Evolutionary conservation across 1,139 yeast species (phyloP).

Genomic region (Candida tetrigidarum): DNA sequence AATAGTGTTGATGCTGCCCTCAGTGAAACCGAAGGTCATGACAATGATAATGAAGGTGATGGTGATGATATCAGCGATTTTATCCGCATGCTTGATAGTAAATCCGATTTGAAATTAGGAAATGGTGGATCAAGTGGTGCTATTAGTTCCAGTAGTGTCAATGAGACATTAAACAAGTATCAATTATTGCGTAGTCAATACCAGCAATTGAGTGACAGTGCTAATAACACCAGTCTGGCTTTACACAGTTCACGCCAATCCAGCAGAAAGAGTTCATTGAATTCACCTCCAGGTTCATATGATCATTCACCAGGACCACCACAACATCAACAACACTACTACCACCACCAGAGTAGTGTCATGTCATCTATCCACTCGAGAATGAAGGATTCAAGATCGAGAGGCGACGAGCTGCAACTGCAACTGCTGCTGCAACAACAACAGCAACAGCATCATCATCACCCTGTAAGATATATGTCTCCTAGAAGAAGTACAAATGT

Average conservation of each 20-base stretch:
- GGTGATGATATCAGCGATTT: constrained; percentile 78
- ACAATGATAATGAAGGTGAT: constrained; percentile 74
- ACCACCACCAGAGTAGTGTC: constrained; percentile 14
- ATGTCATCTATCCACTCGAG: constrained; percentile 30
- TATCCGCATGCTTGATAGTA: constrained; percentile 79
- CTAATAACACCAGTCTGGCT: constrained; percentile 49
- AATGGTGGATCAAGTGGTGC: constrained; percentile 13
- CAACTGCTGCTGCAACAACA: no score
- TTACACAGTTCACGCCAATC: constrained; percentile 28
- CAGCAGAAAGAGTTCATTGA: constrained; percentile 38
- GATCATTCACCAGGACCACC: constrained; percentile 13
- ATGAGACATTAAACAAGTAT: constrained; percentile 36
- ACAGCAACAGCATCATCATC: no score
- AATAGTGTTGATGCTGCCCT: constrained; percentile 35
- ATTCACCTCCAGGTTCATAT: constrained; percentile 27
- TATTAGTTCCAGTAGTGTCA: constrained; percentile 9
- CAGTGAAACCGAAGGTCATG: constrained; percentile 56
- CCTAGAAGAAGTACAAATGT: constrained; percentile 6
- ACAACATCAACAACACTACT: constrained; percentile 6
- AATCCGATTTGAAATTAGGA: constrained; percentile 50
- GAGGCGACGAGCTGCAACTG: constrained; percentile 20
- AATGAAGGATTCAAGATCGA: constrained; percentile 35
- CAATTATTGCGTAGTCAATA: constrained; percentile 45
- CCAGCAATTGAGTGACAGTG: constrained; percentile 55
- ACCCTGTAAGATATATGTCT: neutral